Evolutionary conservation across 345 rosid species (phyloP).

Genomic region (Fremontodendron californicum): DNA sequence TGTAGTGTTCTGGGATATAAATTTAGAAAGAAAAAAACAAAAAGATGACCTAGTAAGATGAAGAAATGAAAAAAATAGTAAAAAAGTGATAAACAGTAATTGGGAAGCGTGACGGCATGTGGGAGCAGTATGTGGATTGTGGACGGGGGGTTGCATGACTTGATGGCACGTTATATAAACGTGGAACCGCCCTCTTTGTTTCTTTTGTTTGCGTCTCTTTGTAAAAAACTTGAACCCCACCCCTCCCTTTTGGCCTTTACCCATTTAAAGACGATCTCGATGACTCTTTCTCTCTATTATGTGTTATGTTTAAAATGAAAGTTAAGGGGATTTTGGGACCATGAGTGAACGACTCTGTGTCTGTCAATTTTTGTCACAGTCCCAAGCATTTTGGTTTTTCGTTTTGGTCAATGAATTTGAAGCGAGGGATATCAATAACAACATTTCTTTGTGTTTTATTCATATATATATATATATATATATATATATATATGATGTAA

Average conservation of each 20-base stretch:
- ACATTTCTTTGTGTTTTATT: neutral
- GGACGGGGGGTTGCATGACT: neutral
- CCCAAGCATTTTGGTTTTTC: slow-evolving; percentile 18
- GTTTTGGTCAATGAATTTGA: neutral
- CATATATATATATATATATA: too few species aligned
- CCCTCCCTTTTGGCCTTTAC: neutral
- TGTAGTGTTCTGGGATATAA: too few species aligned
- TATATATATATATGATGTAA: neutral
- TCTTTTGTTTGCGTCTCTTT: neutral
- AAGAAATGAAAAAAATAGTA: neutral
- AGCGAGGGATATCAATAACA: neutral
- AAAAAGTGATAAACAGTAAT: neutral
- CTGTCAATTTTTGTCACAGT: slow-evolving; percentile 14
- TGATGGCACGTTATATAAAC: neutral
- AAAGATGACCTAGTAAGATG: neutral
- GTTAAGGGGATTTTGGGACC: slow-evolving; percentile 9
- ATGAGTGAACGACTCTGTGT: neutral
- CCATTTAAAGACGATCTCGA: neutral
- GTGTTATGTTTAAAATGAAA: neutral
- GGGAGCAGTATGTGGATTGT: neutral
- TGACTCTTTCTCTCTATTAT: too few species aligned
- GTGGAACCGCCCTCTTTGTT: slow-evolving; percentile 20
- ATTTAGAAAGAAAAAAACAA: too few species aligned
- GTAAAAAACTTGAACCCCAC: neutral
- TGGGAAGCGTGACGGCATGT: slow-evolving; percentile 11